Conservation (phyloP, 1,284 basidiomycete genomes). For the Erythrobasidium hasegawianum region DNA sequence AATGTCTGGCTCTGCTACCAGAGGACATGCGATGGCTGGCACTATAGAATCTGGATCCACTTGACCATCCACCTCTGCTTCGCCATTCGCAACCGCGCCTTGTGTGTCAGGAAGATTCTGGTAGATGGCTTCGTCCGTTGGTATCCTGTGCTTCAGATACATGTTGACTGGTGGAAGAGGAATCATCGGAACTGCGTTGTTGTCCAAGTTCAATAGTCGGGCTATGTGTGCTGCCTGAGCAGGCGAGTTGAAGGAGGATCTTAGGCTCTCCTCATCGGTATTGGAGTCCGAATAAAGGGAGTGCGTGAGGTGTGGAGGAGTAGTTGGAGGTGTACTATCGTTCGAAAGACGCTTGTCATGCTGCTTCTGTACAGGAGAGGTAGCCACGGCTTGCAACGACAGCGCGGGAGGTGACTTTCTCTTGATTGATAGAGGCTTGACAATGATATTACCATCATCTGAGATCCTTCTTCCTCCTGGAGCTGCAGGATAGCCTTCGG, state of each 20-base stretch:
- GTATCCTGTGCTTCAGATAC: background rate
- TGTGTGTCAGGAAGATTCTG: too few species aligned
- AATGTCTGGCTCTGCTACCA: conserved; percentile 19
- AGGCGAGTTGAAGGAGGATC: conserved; percentile 2
- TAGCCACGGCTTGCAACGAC: background rate
- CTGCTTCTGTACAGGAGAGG: background rate
- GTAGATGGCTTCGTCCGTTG: background rate
- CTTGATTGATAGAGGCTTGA: conserved; percentile 2
- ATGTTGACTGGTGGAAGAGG: background rate
- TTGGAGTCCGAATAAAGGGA: conserved; percentile 9
- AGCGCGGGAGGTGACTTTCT: background rate
- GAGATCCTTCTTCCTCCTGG: background rate
- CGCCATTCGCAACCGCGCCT: too few species aligned
- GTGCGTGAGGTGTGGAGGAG: conserved; percentile 9
- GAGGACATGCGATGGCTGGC: background rate
- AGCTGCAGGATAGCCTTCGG: background rate
- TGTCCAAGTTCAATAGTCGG: background rate
- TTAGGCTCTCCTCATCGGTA: conserved; percentile 24
- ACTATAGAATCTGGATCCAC: background rate
- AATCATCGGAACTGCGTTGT: background rate
- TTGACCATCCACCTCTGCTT: background rate
- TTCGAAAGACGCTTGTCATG: too few species aligned
- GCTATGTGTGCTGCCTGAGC: background rate
- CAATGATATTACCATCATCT: background rate
- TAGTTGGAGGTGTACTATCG: conserved; percentile 14